Base-by-base conservation (phyloP, 495 filamentous ascomycete genomes). In the Bathelium albidoporum region DNA sequence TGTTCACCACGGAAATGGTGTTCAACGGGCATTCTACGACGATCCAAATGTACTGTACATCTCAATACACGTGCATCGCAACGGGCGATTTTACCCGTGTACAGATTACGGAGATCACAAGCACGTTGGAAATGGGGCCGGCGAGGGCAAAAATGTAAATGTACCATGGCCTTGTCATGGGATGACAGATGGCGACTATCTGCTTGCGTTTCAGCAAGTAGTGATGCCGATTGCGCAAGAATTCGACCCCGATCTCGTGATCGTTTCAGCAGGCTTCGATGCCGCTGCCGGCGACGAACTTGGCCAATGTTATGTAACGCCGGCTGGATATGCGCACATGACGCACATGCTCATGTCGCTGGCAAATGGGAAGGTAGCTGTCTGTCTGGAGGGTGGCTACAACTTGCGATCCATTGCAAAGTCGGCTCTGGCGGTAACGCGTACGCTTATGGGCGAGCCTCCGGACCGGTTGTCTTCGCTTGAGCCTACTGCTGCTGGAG, bases 281-380 rank as follows among this genome's bases (percentile, higher is more conserved):
- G 94, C 94, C 4, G 94, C 94, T 1, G 89, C 84, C 49, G 94
- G 95, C 9, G 94, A 99, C 74, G 86, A 89, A 61, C 81, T 99
- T 22, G 94, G 94, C 41, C 90, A 86, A 34, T 99, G 95, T 72
- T 91, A 87, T 68, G 93, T 97, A 4, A 86, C 91, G 0, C 94
- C 94, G 0, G 74, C 85, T 26, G 93, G 95, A 70, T 99, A 97
- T 72, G 90, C 91, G 22, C 93, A 97, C 69, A 97, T 99, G 94
- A 97, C 95, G 10, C 89, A 96, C 70, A 96, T 97, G 92, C 82
- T 99, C 20, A 97, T 97, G 91, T 87, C 87, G 14, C 82, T 99
- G n/a, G 92, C 94, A 1, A 79, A 85, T 52, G 94, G 94, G 41
- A 96, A 94, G 72, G 80, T 97, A 53, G 89, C 89, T 11, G 90